Base-by-base conservation (phyloP, 1,284 basidiomycete genomes). In the Puccinia sorghi region DNA sequence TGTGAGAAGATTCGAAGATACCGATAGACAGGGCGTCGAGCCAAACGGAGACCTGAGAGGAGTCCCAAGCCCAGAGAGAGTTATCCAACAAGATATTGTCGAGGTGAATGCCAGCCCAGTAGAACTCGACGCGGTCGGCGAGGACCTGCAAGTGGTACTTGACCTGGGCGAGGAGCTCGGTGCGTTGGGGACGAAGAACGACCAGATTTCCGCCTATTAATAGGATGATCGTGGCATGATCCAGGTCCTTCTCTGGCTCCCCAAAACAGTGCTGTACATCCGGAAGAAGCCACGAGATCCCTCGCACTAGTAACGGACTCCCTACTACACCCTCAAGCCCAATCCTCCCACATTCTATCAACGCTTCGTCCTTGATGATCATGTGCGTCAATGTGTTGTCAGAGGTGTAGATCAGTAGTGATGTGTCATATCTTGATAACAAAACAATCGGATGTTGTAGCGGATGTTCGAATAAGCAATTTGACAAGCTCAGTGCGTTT, bases 111-210 rank as follows among this genome's bases (percentile, higher is more conserved):
- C 98, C 95, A 59, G 96, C 97, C 96, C 96, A 99, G 85, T 95
- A 99, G 83, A 95, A 94, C 83, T 99, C 96, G 80, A 99, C 93
- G 39, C 91, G 89, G 82, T 97, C 93, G 0, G 95, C 93, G 39
- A 99, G 90, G 59, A 99, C 92, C 83, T 98, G 96, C 89, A 98
- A 91, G 85, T 99, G 96, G 84, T 99, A 99, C 81, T 92, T 93
- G 80, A 97, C 93, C 86, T 97, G 94, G 82, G 93, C 57, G 37
- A 22, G 32, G 32, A 32, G 43, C 52, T 64, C 56, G 48, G 50
- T 20, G 72, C 67, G 27, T 73, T 63, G 43, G 2, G 86, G 86
- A 17, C 85, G 89, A 39, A 99, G 87, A 7, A 98, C 86, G 15
- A 97, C 91, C 41, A 99, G 87, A 81, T 94, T 92, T 5, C 94